phyloP scores from a whole-genome alignment of 2,329 filamentous ascomycete genomes.

The Fusarium torreyae region DNA sequence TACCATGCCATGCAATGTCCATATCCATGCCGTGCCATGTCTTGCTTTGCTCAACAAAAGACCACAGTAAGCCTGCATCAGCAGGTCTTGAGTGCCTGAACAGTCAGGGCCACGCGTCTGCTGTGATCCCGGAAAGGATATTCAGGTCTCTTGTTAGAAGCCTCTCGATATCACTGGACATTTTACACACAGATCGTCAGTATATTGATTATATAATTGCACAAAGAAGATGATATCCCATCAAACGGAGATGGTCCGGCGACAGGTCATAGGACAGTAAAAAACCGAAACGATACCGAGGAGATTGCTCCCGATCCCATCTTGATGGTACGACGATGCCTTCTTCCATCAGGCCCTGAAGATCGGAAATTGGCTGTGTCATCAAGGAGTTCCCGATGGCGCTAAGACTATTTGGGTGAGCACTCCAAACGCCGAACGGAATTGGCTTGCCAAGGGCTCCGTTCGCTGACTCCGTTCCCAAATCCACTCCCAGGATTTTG shows the following conservation, averaged over 20 bases:
- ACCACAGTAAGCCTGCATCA: neutral
- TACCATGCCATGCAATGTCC: slow-evolving; percentile 1
- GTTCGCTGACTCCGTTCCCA: slow-evolving; percentile 29
- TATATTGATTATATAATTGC: neutral
- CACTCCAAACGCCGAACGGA: slow-evolving; percentile 41
- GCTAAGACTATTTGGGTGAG: slow-evolving; percentile 31
- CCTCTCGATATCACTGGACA: slow-evolving; percentile 5
- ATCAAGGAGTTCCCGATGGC: slow-evolving; percentile 47
- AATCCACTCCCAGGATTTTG: neutral
- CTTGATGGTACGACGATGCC: slow-evolving; percentile 13
- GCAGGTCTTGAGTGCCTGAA: neutral
- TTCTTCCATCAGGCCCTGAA: slow-evolving; percentile 20
- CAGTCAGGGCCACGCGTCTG: slow-evolving; percentile 1
- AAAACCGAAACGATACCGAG: slow-evolving; percentile 15
- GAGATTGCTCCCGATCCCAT: slow-evolving; percentile 13
- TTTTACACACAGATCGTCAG: neutral
- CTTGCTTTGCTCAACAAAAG: slow-evolving; percentile 14
- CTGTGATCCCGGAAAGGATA: neutral
- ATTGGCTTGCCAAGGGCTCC: slow-evolving; percentile 9
- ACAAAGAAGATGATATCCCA: neutral
- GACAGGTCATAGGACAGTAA: slow-evolving; percentile 21
- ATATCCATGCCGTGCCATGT: slow-evolving; percentile 19
- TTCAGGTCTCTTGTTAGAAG: slow-evolving; percentile 10
- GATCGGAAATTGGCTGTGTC: slow-evolving; percentile 49
- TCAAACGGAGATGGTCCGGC: slow-evolving; percentile 11